Base-by-base conservation (phyloP, 2,329 filamentous ascomycete genomes). In the Xylaria sp. region DNA sequence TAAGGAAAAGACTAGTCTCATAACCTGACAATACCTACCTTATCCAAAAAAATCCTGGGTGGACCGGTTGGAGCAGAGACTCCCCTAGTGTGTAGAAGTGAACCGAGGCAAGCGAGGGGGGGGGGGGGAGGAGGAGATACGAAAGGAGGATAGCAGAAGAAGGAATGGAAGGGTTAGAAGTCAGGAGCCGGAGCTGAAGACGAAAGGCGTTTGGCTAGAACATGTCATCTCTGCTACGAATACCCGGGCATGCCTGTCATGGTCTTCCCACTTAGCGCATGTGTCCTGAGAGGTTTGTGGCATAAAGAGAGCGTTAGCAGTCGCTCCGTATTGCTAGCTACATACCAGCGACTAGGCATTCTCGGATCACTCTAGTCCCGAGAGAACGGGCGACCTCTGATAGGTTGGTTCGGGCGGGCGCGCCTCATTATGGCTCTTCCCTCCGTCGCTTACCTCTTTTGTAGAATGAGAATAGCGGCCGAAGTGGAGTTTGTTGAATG, bases 361-460 rank as follows among this genome's bases (percentile, higher is more conserved):
- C 60, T 59, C 62, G 62, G 62, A 63, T 59, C 37, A 54, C 51
- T 16, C 39, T 50, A 42, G 35, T 60, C 60, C 62, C 62, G 62
- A 52, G 19, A 55, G 23, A 34, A 19, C 19, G 54, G 60, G 55
- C 47, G 16, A 39, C 47, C 3, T 47, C 37, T 62, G 54, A 59
- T 59, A 53, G 57, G 60, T 16, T n/a, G 47, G 6, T 18, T 30
- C 23, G 23, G 9, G 3, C 13, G 16, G 42, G 42, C 8, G 11
- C 48, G 23, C 9, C 4, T 18, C n/a, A n/a, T 16, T 13, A 4
- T 6, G 10, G 10, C n/a, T n/a, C 42, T n/a, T 46, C 42, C 42
- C 42, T 46, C 42, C 11, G 37, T 42, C 37, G 37, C 37, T 42
- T 42, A 42, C 37, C 37, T 10, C 37, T 42, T 46, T 46, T 46